Conservation (phyloP, 1,284 basidiomycete species). For the Xerocomus nothofagi region DNA sequence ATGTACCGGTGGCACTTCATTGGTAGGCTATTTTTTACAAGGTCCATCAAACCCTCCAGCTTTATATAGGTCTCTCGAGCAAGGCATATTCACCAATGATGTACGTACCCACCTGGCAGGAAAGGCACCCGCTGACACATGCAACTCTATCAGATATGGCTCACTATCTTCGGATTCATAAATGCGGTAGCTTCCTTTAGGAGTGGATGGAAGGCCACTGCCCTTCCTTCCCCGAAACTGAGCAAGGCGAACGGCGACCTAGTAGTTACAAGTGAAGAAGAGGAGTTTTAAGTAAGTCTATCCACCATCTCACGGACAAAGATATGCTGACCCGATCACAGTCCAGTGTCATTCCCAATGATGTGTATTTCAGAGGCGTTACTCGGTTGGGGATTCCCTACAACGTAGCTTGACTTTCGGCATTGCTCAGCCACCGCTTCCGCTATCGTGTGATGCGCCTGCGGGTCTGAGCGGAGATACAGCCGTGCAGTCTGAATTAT, state of each 20-base stretch:
- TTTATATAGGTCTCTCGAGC: slow-evolving; percentile 60
- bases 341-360: not conserved
- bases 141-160: slow-evolving; percentile 50
- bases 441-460: not conserved
- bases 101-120: slow-evolving; percentile 37
- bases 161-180: slow-evolving; percentile 60
- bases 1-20: slow-evolving; percentile 80
- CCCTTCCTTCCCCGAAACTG: slow-evolving; percentile 38
- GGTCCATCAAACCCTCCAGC: slow-evolving; percentile 1
- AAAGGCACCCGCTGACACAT: not conserved
- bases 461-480: not conserved
- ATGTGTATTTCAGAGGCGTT: not conserved
- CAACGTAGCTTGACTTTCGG: not conserved
- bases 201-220: slow-evolving; percentile 74
- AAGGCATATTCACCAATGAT: slow-evolving; percentile 64
- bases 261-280: slow-evolving; percentile 10
- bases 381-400: not conserved
- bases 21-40: slow-evolving; percentile 53
- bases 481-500: not conserved
- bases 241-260: slow-evolving; percentile 1
- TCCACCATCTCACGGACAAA: not conserved
- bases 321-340: not conserved
- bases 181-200: slow-evolving; percentile 67
- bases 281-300: slow-evolving; percentile 10
- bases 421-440: not conserved